These are phyloP conservation scores for Gastrolobium villosum DNA, from an alignment of 306 rosid species.

Conservation along the genomic window DNA sequence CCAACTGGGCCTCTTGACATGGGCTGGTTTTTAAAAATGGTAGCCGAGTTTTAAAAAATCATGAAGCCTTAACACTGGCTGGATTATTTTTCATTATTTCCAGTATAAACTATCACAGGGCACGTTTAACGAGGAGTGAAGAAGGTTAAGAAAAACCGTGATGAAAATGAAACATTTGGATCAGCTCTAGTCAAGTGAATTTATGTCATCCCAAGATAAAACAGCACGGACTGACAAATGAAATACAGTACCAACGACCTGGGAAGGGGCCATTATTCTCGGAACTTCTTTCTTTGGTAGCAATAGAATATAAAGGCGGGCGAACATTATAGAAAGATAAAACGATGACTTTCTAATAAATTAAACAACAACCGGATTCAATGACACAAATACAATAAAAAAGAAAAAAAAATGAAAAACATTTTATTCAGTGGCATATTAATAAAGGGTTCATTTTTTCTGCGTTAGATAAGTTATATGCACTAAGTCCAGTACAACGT, in stretches of 20 bases:
- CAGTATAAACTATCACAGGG: too few species aligned
- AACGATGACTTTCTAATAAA: neutral
- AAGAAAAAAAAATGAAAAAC: neutral
- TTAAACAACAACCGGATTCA: neutral
- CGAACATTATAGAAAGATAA: neutral
- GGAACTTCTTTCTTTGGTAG: neutral
- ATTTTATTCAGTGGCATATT: slow-evolving; percentile 2
- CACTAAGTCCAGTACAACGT: too few species aligned
- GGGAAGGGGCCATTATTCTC: neutral
- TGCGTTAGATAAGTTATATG: too few species aligned
- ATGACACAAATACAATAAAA: neutral
- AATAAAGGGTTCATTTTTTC: too few species aligned
- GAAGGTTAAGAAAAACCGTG: too few species aligned
- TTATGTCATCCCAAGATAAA: neutral
- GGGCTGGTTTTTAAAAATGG: too few species aligned
- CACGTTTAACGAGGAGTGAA: too few species aligned
- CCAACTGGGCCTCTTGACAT: too few species aligned
- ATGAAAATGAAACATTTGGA: neutral
- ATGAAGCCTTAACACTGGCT: too few species aligned
- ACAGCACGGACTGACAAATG: neutral
- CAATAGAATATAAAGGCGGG: neutral
- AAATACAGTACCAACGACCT: neutral
- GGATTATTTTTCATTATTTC: too few species aligned
- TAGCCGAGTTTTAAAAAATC: too few species aligned
- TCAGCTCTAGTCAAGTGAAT: neutral